phyloP scores from a whole-genome alignment of 768 basidiomycete genomes.

The Leucogyrophana mollusca region DNA sequence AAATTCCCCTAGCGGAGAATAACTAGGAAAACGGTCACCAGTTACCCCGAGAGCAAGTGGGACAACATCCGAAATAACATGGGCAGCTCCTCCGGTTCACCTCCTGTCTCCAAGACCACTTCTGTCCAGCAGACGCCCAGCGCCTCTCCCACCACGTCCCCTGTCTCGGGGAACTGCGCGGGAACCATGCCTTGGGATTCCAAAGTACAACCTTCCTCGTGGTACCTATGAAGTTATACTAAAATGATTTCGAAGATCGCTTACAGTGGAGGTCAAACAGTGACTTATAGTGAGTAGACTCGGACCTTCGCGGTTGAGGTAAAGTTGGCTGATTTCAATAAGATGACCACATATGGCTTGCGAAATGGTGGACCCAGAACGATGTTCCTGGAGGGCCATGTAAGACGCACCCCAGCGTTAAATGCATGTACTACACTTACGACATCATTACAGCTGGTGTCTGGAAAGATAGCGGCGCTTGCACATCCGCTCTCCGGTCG shows the following conservation, averaged over 20 bases:
- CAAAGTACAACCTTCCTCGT: conserved; percentile 24
- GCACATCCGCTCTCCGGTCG: conserved; percentile 16
- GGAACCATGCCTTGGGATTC: conserved; percentile 50
- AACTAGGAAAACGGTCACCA: conserved; percentile 16
- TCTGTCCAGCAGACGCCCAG: conserved; percentile 7
- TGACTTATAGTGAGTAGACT: conserved; percentile 40
- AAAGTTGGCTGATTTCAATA: conserved; percentile 3
- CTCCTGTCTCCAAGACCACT: conserved; percentile 20
- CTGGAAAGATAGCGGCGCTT: conserved; percentile 51
- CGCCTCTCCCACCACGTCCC: conserved; percentile 8
- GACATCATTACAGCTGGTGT: conserved; percentile 41
- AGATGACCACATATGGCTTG: conserved; percentile 58
- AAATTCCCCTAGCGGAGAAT: not conserved
- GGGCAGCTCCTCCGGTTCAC: conserved; percentile 29
- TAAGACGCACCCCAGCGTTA: conserved; percentile 21
- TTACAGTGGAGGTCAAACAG: conserved; percentile 47
- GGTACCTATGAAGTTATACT: not conserved
- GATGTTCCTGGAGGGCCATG: conserved; percentile 54
- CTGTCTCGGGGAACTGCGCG: conserved; percentile 35
- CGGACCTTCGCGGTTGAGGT: not conserved
- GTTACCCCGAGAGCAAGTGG: conserved; percentile 69
- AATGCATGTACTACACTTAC: not conserved
- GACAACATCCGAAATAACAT: conserved; percentile 70
- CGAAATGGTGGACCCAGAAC: conserved; percentile 62
- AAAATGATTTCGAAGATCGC: conserved; percentile 31